A percentile compares a stretch with the other conserved stretches of the same genome.
These are phyloP conservation scores for Flaveria brownii DNA, from an alignment of 129 eudicot species.

Conservation along the genomic window DNA sequence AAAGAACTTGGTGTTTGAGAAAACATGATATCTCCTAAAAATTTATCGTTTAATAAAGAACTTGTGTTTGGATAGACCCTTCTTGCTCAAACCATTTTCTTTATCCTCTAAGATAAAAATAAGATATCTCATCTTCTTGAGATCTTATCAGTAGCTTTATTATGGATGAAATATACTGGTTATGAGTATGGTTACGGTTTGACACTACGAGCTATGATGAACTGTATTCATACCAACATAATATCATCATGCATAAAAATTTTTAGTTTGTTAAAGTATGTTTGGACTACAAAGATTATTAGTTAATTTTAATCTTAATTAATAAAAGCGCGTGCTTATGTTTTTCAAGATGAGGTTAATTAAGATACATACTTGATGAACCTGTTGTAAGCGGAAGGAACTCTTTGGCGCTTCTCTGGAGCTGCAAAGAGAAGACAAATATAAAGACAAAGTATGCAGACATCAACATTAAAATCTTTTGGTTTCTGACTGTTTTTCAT, in stretches of 20 bases:
- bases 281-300: not conserved
- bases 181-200: no score
- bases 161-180: no score
- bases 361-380: constrained; percentile 82
- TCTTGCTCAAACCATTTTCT: no score
- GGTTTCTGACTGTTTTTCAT: constrained; percentile 47
- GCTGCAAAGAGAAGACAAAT: constrained; percentile 58
- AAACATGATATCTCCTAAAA: no score
- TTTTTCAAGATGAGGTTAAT: not conserved
- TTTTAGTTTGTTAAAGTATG: not conserved
- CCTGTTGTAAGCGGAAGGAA: constrained; percentile 99
- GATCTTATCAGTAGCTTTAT: no score
- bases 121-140: no score
- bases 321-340: not conserved
- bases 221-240: not conserved
- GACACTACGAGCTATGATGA: not conserved
- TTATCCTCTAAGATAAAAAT: no score
- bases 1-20: no score
- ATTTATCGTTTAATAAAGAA: no score
- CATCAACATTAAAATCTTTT: constrained; percentile 43
- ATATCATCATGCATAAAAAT: not conserved
- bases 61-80: no score
- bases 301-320: not conserved
- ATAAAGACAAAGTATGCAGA: constrained; percentile 47
- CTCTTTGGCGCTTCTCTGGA: constrained; percentile 99